Evolutionary conservation across 2,329 filamentous ascomycete genomes (phyloP), one percentile per base, ranked within the genome.

Genomic region (Alternaria alternata): DNA sequence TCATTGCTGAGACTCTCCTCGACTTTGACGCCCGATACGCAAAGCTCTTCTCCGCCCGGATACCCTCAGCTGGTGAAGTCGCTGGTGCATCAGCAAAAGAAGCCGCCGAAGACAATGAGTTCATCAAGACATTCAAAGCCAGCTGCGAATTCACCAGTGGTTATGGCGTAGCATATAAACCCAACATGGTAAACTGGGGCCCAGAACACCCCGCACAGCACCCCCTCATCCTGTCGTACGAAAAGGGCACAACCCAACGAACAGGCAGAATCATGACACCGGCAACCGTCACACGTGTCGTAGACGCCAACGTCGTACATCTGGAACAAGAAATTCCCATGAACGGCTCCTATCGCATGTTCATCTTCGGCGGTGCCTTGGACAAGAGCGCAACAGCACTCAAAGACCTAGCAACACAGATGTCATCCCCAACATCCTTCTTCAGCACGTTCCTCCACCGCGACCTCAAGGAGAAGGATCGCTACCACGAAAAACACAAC

Each of bases 101-200:
- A 44, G 48, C 24, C 16, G 67, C 72, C 6, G 66, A 64, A 39
- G 89, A 92, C 60, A 94, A 94, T 72, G 88, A 91, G 11, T 97
- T 97, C 75, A 88, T 96, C 75, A 90, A 90, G 81, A 93, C 90
- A 0, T 97, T 97, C 84, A 97, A 97, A 78, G 91, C 92, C 58
- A 88, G 89, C 30, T 97, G 93, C 82, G 93, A 95, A 73, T 96
- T 97, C 79, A 97, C 93, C 11, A 93, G 91, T 65, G 94, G 94
- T 59, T 97, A 96, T 76, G 94, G 94, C 61, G 93, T 97, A 22
- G 90, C 89, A 30, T 97, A 97, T 81, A 86, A 89, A 65, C 85
- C 91, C 54, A 97, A 96, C 79, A 80, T 86, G 30, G 85, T 96
- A 79, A 97, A 96, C 81, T 96, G 93, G 92, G 91, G 90, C 9